Conservation (phyloP, 2,329 filamentous ascomycete species). For the Phyllosticta ampelicida region DNA sequence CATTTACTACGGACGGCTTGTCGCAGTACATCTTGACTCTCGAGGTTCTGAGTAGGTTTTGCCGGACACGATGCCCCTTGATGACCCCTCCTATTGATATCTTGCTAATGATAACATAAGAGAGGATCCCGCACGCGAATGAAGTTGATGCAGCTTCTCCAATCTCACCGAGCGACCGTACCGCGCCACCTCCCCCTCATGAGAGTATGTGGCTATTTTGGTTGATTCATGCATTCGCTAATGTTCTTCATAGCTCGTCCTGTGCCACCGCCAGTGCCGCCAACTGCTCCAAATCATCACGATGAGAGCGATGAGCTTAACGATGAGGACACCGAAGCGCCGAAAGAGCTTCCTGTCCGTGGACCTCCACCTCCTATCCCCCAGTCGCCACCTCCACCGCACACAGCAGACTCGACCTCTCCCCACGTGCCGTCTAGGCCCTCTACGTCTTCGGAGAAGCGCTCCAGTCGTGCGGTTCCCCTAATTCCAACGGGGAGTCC, state of each 20-base stretch:
- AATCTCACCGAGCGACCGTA: slow-evolving; percentile 14
- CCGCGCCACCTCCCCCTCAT: slow-evolving; percentile 25
- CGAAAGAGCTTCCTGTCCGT: slow-evolving; percentile 20
- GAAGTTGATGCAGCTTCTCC: slow-evolving; percentile 9
- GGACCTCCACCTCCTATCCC: slow-evolving; percentile 25
- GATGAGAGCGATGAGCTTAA: slow-evolving; percentile 72
- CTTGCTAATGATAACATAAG: slow-evolving; percentile 22
- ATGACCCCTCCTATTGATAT: not conserved
- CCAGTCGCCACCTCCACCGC: slow-evolving; percentile 23
- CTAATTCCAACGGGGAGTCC: slow-evolving; percentile 45
- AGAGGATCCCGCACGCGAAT: slow-evolving; percentile 3
- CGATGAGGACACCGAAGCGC: slow-evolving; percentile 53
- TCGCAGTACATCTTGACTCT: slow-evolving; percentile 29
- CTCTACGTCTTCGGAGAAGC: slow-evolving; percentile 21
- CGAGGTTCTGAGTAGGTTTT: slow-evolving; percentile 28
- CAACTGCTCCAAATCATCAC: slow-evolving; percentile 45
- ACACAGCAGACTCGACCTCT: not conserved
- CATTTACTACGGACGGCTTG: slow-evolving; percentile 21
- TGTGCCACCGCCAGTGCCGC: slow-evolving; percentile 39
- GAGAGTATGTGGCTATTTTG: slow-evolving; percentile 19
- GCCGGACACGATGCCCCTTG: not conserved
- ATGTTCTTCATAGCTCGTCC: slow-evolving; percentile 46
- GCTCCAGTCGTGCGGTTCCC: slow-evolving; percentile 32
- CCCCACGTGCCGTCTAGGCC: slow-evolving; percentile 14
- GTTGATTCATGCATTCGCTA: slow-evolving; percentile 1